phyloP scores from a whole-genome alignment of 163 green algal genomes.

The Volvox carteri region DNA sequence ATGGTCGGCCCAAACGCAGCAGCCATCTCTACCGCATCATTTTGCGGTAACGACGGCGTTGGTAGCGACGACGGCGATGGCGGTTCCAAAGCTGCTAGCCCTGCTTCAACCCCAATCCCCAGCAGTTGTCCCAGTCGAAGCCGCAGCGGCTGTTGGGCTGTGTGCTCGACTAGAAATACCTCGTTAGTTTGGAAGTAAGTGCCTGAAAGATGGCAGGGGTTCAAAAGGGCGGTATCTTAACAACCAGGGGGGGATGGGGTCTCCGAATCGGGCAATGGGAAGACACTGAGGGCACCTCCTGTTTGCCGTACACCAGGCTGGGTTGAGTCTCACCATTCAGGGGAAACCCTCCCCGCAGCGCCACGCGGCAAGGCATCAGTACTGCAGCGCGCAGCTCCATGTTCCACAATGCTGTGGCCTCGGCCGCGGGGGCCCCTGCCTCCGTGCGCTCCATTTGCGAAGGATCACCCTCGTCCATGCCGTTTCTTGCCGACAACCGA shows the following conservation, averaged over 20 bases:
- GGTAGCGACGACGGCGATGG: neutral
- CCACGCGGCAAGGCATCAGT: slow-evolving; percentile 56
- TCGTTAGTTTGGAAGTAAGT: slow-evolving; percentile 59
- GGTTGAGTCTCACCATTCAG: slow-evolving; percentile 82
- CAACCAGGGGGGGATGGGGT: neutral
- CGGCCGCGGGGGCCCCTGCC: too few species aligned
- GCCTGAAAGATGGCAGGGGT: neutral
- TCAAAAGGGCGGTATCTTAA: neutral
- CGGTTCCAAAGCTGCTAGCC: too few species aligned
- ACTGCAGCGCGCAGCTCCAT: slow-evolving; percentile 52
- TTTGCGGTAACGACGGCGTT: neutral
- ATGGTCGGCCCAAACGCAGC: neutral
- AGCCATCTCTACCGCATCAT: neutral
- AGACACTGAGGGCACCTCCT: too few species aligned
- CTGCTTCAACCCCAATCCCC: too few species aligned
- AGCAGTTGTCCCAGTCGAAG: slow-evolving; percentile 42
- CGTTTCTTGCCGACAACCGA: too few species aligned
- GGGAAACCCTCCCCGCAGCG: slow-evolving; percentile 72
- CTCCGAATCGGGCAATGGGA: neutral
- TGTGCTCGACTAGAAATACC: slow-evolving; percentile 62
- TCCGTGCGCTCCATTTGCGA: neutral
- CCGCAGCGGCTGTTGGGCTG: slow-evolving; percentile 20
- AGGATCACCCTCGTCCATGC: too few species aligned
- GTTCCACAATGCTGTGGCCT: neutral
- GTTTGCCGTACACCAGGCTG: slow-evolving; percentile 72